phyloP scores from a whole-genome alignment of 305 asterid species.

The Fraxinus xanthoxyloides region DNA sequence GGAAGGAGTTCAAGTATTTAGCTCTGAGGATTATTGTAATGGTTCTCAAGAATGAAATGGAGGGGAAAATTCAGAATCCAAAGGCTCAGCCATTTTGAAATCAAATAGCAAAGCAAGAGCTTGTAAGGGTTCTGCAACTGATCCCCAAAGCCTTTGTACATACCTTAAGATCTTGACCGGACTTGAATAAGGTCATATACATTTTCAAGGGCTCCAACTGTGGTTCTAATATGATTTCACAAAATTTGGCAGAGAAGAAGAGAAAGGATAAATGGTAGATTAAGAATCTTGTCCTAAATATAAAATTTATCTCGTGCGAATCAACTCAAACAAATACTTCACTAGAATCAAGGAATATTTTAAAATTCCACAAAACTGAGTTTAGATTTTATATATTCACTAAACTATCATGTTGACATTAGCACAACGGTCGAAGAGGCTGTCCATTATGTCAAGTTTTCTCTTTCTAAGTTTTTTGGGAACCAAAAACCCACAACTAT shows the following conservation, averaged over 20 bases:
- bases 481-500: too few relatives aligned
- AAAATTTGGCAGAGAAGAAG: conserved; percentile 65
- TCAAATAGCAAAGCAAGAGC: conserved; percentile 52
- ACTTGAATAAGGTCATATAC: not conserved
- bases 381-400: too few relatives aligned
- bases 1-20: conserved; percentile 38
- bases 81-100: conserved; percentile 21
- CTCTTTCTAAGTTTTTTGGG: too few relatives aligned
- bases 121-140: conserved; percentile 72
- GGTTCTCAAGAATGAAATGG: conserved; percentile 48
- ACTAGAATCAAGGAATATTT: not conserved
- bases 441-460: conserved; percentile 47
- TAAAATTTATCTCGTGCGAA: too few relatives aligned
- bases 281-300: conserved; percentile 79
- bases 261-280: conserved; percentile 81
- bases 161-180: not conserved
- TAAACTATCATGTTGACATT: conserved; percentile 32
- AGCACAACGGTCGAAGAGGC: conserved; percentile 65
- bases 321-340: not conserved
- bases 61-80: conserved; percentile 33
- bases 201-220: not conserved
- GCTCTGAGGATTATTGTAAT: conserved; percentile 57
- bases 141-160: conserved; percentile 87
- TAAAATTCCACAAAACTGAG: not conserved
- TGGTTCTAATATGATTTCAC: not conserved